These are phyloP conservation scores for Chlorella sp. DNA, from an alignment of 139 green algal species.

Conservation along the genomic window DNA sequence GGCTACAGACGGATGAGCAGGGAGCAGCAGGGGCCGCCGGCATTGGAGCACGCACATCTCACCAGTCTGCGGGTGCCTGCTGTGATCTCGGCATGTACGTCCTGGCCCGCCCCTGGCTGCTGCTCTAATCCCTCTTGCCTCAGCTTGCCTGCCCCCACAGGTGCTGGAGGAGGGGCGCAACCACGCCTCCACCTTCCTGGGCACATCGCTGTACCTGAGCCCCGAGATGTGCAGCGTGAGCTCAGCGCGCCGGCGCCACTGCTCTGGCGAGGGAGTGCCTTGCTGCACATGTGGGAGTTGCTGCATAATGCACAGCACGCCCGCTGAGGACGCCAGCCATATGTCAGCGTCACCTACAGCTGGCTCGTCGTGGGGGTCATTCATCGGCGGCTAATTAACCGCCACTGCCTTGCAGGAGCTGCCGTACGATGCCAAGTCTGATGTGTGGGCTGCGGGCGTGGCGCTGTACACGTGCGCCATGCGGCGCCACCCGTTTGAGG, in stretches of 20 bases:
- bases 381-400: too few relatives aligned
- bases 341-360: too few relatives aligned
- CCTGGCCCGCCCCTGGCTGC: neutral
- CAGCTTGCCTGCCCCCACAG: neutral
- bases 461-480: constrained; percentile 29
- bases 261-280: neutral
- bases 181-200: constrained; percentile 19
- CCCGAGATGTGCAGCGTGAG: constrained; percentile 5
- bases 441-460: constrained; percentile 25
- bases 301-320: too few relatives aligned
- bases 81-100: neutral
- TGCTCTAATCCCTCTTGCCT: neutral
- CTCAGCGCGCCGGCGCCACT: neutral
- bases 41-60: neutral
- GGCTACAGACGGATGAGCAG: neutral
- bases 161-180: constrained; percentile 27
- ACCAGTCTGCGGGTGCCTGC: neutral
- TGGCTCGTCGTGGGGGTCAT: too few relatives aligned
- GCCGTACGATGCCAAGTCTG: constrained; percentile 6
- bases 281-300: neutral
- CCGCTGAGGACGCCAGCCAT: too few relatives aligned
- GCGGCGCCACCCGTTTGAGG: constrained; percentile 13
- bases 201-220: constrained; percentile 19
- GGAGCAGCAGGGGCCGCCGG: neutral
- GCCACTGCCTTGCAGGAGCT: constrained; percentile 12